These are phyloP conservation scores for Lentinula lateritia DNA, from an alignment of 768 basidiomycete genomes.

Conservation along the genomic window DNA sequence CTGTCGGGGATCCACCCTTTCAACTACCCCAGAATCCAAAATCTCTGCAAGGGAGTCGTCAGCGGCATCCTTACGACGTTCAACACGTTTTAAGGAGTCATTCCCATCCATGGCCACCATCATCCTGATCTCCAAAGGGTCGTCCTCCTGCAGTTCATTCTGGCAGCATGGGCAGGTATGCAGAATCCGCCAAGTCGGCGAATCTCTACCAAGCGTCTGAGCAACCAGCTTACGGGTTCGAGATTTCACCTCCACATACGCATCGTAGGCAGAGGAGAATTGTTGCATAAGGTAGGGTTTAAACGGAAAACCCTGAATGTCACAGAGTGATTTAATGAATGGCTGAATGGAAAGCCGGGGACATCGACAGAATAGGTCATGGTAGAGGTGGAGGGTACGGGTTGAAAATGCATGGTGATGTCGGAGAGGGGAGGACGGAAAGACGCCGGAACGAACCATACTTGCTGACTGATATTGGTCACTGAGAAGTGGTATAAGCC, in stretches of 20 bases:
- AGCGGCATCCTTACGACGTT: neutral
- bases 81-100: conserved; percentile 9
- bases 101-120: conserved; percentile 14
- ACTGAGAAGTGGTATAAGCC: too few relatives aligned
- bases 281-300: neutral
- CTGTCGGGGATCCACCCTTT: conserved; percentile 1
- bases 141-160: conserved; percentile 8
- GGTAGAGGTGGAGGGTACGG: conserved; percentile 7
- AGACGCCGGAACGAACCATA: neutral
- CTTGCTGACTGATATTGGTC: neutral
- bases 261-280: conserved; percentile 8
- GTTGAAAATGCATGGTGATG: neutral
- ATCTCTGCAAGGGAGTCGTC: neutral
- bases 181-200: conserved; percentile 9
- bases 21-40: neutral
- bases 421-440: neutral
- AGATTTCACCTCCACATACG: conserved; percentile 8
- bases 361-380: neutral
- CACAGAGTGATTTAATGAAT: conserved; percentile 13
- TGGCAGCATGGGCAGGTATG: conserved; percentile 12
- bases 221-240: neutral
- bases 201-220: conserved; percentile 4
- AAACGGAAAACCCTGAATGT: conserved; percentile 10
- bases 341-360: conserved; percentile 5
- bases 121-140: neutral